Base-by-base conservation (phyloP, 768 basidiomycete species). In the Boletus rufocinnamomeus region DNA sequence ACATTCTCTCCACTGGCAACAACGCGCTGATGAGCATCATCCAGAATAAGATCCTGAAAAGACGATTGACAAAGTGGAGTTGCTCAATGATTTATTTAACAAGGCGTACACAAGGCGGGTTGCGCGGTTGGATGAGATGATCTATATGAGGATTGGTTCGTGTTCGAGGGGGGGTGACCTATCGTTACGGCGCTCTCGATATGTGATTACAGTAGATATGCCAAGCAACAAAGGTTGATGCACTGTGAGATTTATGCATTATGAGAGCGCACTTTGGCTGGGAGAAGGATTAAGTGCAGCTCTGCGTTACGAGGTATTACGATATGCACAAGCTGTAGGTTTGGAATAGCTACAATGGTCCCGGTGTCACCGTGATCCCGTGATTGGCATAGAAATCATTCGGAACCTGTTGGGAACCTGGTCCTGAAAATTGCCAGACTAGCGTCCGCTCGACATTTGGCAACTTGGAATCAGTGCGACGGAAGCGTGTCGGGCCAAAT, bases 11-110 rank as follows among this genome's bases (percentile, higher is more conserved):
- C n/a, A n/a, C n/a, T n/a, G n/a, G n/a, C n/a, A n/a, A n/a, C n/a
- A n/a, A n/a, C n/a, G n/a, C n/a, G n/a, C n/a, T n/a, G n/a, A n/a
- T n/a, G n/a, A n/a, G n/a, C n/a, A n/a, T n/a, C n/a, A n/a, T n/a
- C n/a, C n/a, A n/a, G n/a, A n/a, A n/a, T n/a, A n/a, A n/a, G n/a
- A n/a, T n/a, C n/a, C n/a, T n/a, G n/a, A n/a, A n/a, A 56, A 58
- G 25, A 44, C 50, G 9, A 54, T 62, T 8, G 60, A 62, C 19
- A 57, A 59, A 14, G 14, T 50, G n/a, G 57, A 52, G 28, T 9
- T 59, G 4, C 38, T 62, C 3, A 50, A 37, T 10, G 53, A 60
- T 40, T 19, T 63, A 46, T 54, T 41, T 17, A 32, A 23, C 49
- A 23, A 55, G 32, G 56, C 59, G 5, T 59, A 57, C 47, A 9